Evolutionary conservation across 179 eudicot genomes (phyloP), one percentile per base, ranked within the genome.

Genomic region (Carnegiea gigantea): DNA sequence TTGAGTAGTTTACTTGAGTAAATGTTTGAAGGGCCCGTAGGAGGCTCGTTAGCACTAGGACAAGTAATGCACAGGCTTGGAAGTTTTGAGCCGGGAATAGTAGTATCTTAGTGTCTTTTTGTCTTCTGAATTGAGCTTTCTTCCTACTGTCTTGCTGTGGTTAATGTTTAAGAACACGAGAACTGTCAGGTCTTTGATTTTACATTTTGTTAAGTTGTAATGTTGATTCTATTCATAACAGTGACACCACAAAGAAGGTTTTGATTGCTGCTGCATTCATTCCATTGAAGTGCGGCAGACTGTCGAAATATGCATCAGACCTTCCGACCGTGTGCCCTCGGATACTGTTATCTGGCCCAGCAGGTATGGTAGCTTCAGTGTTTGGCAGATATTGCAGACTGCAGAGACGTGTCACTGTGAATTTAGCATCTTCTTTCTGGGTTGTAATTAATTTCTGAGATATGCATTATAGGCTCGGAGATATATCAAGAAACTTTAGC

Each of bases 301-400:
- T 90, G 82, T 78, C 86, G 67, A 93, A 92, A 87, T 90, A 87
- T 79, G 85, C 93, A 9, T 84, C 95, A 43, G 96, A 90, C 82
- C 95, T 96, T 70, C 91, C 95, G 44, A 89, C 96, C 2, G 83
- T 94, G 79, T 88, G 92, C 86, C 98, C 98, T 6, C 91, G 92
- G 75, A 91, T 95, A 87, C 86, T 96, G 43, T 88, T 96, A 84
- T 92, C 97, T 54, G 99, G 99, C 79, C 98, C 98, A 82, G 93
- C 93, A 90, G 99, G 99, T 96, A 90, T 21, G 48, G 14, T 67
- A 9, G 74, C 48, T 70, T 78, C 48, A 51, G 46, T 43, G 17
- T 21, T 24, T 28, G 28, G 72, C 43, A 70, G 6, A 54, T 59
- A 57, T 17, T 33, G 33, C 9, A 36, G 7, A 57, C 9, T 33